Evolutionary conservation across 768 basidiomycete genomes (phyloP).

Genomic region (Phaeotremella fagi): DNA sequence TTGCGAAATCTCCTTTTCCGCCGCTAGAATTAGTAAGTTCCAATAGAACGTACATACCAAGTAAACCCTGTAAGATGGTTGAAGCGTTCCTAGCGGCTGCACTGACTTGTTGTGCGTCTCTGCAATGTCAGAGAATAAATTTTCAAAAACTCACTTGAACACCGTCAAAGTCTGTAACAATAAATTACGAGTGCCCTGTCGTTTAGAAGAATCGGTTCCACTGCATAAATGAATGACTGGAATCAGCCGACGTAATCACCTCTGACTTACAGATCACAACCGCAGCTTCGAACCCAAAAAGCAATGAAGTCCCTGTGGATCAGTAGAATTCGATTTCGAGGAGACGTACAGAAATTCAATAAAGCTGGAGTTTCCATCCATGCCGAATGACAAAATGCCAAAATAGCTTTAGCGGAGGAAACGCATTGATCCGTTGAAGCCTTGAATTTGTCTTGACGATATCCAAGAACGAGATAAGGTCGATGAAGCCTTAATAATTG

Average conservation of each 20-base stretch:
- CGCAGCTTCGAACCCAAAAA: background rate
- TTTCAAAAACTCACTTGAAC: background rate
- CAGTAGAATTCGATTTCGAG: too few relatives aligned
- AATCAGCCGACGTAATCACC: background rate
- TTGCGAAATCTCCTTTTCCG: background rate
- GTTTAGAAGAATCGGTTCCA: background rate
- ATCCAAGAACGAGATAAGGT: slow-evolving; percentile 1
- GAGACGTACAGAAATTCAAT: slow-evolving; percentile 1
- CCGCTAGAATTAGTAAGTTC: background rate
- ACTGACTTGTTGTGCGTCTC: background rate
- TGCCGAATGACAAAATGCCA: background rate
- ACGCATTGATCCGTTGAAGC: slow-evolving; percentile 1
- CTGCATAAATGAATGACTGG: slow-evolving; percentile 4
- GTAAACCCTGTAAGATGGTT: background rate
- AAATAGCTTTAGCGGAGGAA: background rate
- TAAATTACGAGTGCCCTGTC: background rate
- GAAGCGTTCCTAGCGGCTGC: slow-evolving; percentile 3
- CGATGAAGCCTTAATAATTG: slow-evolving; percentile 1
- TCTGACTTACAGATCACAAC: slow-evolving; percentile 2
- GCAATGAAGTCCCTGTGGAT: background rate
- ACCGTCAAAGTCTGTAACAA: background rate
- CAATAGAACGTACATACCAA: background rate
- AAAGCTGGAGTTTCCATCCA: background rate
- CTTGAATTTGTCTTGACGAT: background rate
- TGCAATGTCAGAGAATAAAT: background rate